phyloP scores from a whole-genome alignment of 2,329 filamentous ascomycete genomes.

The Raffaelea arxii region DNA sequence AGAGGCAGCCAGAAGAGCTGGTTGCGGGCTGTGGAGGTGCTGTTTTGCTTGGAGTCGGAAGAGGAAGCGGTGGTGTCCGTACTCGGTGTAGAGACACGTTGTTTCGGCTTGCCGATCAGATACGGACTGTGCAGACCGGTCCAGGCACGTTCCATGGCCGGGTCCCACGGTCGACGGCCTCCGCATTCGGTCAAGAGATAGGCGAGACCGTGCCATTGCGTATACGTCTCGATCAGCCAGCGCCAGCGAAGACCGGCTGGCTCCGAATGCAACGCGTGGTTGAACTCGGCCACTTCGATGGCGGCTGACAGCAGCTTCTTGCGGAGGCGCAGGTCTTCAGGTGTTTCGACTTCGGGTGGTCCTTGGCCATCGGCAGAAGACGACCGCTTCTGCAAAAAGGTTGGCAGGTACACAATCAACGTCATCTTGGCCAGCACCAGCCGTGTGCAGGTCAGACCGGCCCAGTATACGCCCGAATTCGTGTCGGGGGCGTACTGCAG shows the following conservation, averaged over 20 bases:
- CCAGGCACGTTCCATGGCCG: slow-evolving; percentile 37
- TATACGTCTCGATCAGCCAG: slow-evolving; percentile 50
- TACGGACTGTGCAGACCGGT: slow-evolving; percentile 32
- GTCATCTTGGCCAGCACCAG: slow-evolving; percentile 72
- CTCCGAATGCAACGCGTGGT: slow-evolving; percentile 40
- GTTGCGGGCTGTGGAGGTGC: neutral
- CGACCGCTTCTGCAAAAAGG: slow-evolving; percentile 33
- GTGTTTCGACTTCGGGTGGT: slow-evolving; percentile 15
- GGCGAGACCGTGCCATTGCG: slow-evolving; percentile 48
- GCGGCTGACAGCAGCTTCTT: slow-evolving; percentile 37
- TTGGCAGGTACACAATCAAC: slow-evolving; percentile 66
- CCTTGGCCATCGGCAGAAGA: slow-evolving; percentile 12
- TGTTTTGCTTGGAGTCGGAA: neutral
- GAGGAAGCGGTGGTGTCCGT: slow-evolving; percentile 10
- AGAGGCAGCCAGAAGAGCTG: slow-evolving; percentile 30
- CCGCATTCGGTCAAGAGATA: slow-evolving; percentile 45
- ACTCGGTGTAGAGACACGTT: too few species aligned
- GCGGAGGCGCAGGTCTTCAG: slow-evolving; percentile 23
- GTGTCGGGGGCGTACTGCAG: slow-evolving; percentile 26
- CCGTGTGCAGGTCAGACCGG: slow-evolving; percentile 33
- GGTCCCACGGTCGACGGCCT: slow-evolving; percentile 33
- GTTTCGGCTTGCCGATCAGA: too few species aligned
- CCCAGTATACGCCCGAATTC: slow-evolving; percentile 26
- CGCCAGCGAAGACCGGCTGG: slow-evolving; percentile 38
- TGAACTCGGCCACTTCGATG: slow-evolving; percentile 46